A percentile compares a stretch with the other conserved stretches of the same genome.
Evolutionary conservation across 2,329 filamentous ascomycete species (phyloP).

Genomic region (Fusarium sp.): DNA sequence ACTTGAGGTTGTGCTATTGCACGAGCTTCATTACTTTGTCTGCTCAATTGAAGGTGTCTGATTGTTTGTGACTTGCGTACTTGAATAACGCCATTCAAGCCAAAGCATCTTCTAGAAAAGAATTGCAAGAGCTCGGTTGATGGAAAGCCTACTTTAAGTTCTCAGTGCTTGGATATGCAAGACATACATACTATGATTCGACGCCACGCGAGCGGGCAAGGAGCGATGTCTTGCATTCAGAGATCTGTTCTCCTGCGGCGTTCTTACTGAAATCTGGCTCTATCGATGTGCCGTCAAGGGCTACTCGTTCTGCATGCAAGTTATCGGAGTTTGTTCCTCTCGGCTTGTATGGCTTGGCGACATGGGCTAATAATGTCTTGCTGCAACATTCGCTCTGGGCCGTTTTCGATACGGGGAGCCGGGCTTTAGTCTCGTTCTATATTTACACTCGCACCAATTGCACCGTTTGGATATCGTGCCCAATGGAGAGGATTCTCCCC

Average conservation of each 20-base stretch:
- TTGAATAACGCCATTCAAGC: background rate
- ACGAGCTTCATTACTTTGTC: slow-evolving; percentile 9
- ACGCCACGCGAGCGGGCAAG: slow-evolving; percentile 23
- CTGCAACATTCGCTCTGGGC: slow-evolving; percentile 17
- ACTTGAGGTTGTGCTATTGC: slow-evolving; percentile 2
- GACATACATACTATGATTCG: slow-evolving; percentile 4
- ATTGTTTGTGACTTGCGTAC: background rate
- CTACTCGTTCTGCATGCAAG: slow-evolving; percentile 15
- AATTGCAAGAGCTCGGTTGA: background rate
- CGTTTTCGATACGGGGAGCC: slow-evolving; percentile 31
- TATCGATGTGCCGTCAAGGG: slow-evolving; percentile 15
- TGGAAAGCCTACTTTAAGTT: background rate
- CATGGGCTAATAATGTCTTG: background rate
- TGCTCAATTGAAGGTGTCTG: slow-evolving; percentile 1
- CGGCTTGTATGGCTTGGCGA: slow-evolving; percentile 18
- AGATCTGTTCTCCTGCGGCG: slow-evolving; percentile 29
- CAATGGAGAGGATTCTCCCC: slow-evolving; percentile 1
- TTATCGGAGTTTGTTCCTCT: slow-evolving; percentile 24
- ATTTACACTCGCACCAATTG: slow-evolving; percentile 34
- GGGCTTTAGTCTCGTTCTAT: slow-evolving; percentile 28
- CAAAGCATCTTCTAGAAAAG: slow-evolving; percentile 8
- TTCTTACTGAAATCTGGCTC: slow-evolving; percentile 5
- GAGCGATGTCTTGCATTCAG: slow-evolving; percentile 25
- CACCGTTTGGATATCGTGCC: slow-evolving; percentile 18
- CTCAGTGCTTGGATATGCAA: slow-evolving; percentile 14